These are phyloP conservation scores for Aspergillus luchuensis DNA, from an alignment of 2,329 filamentous ascomycete species.

Conservation along the genomic window DNA sequence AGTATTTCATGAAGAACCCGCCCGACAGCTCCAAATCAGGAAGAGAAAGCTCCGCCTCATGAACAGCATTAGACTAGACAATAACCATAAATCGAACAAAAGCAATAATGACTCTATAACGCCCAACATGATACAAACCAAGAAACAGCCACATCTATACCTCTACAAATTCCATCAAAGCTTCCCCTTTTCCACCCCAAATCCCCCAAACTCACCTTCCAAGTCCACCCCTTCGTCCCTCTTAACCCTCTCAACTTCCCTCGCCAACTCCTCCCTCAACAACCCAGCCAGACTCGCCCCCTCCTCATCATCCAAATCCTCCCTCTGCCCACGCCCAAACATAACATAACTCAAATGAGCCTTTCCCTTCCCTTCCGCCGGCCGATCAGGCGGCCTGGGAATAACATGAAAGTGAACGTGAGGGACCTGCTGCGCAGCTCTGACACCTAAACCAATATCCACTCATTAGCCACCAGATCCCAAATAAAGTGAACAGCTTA, in stretches of 20 bases:
- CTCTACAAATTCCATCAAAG: constrained; percentile 10
- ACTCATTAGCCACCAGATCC: neutral
- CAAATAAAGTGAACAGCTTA: neutral
- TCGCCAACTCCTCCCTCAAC: constrained; percentile 42
- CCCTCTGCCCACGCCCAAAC: constrained; percentile 50
- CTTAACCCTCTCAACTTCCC: constrained; percentile 39
- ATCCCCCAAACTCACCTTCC: constrained; percentile 21
- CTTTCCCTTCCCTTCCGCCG: constrained; percentile 26
- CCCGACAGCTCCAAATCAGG: neutral
- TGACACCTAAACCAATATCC: constrained; percentile 55
- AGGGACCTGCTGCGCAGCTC: constrained; percentile 87
- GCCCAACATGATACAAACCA: too few species aligned
- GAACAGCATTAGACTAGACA: neutral
- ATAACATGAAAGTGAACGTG: constrained; percentile 97
- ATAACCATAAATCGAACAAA: neutral
- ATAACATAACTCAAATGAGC: constrained; percentile 43
- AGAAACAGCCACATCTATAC: neutral
- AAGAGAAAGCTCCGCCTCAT: constrained; percentile 10
- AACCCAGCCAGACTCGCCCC: constrained; percentile 39
- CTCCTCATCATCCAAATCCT: constrained; percentile 52
- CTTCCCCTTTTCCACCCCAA: constrained; percentile 20
- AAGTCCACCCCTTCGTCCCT: constrained; percentile 42
- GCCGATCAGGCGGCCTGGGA: constrained; percentile 62
- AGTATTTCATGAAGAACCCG: constrained; percentile 22
- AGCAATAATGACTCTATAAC: neutral